phyloP scores from a whole-genome alignment of 106 monocot species.

The Dendrobium officinale region DNA sequence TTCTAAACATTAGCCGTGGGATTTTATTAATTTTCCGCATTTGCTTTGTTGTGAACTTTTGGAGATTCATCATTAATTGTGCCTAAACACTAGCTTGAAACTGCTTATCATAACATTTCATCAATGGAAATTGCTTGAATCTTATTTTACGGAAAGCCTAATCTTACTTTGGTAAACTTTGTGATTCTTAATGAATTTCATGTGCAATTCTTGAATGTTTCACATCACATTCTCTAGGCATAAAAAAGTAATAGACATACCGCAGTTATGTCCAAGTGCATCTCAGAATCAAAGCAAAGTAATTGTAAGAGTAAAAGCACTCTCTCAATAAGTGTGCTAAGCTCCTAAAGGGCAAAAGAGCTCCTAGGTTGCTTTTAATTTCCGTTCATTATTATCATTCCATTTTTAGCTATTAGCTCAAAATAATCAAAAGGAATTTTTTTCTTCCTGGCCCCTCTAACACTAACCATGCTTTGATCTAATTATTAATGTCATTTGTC shows the following conservation, averaged over 20 bases:
- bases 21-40: no score
- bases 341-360: background rate
- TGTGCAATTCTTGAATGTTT: no score
- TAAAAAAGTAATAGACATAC: background rate
- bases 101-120: no score
- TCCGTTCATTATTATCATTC: background rate
- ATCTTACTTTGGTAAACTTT: no score
- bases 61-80: no score
- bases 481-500: background rate
- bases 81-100: no score
- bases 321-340: background rate
- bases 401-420: background rate
- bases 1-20: no score
- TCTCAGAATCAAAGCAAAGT: background rate
- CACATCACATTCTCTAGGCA: background rate
- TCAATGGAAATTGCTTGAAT: no score
- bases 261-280: background rate
- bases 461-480: background rate
- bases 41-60: no score
- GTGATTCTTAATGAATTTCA: no score
- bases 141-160: no score
- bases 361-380: background rate
- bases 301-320: background rate
- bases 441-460: background rate
- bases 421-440: background rate